phyloP scores from a whole-genome alignment of 306 rosid species.

The Prosopis cineraria region DNA sequence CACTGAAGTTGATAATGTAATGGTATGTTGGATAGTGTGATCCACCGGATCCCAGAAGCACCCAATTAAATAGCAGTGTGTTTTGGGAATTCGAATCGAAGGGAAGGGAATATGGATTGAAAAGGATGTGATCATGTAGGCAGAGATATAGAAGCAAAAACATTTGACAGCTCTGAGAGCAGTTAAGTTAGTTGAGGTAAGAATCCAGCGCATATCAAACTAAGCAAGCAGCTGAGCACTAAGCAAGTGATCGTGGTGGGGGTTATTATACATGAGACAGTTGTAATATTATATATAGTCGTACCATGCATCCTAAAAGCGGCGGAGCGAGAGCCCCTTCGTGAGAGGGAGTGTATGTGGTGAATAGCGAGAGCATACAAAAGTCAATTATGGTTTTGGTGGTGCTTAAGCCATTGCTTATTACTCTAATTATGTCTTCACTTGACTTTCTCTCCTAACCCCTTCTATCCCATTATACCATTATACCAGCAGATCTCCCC shows the following conservation, averaged over 20 bases:
- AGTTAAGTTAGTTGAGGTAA: not conserved
- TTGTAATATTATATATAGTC: not conserved
- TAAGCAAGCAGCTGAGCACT: not conserved
- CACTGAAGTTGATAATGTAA: not conserved
- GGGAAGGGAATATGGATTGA: not conserved
- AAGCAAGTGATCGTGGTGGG: not conserved
- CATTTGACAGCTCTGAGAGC: not conserved
- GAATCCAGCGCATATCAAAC: not conserved
- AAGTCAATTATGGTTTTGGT: slow-evolving; percentile 35
- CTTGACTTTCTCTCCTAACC: slow-evolving; percentile 39
- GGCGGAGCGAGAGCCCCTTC: not conserved
- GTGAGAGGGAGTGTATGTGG: slow-evolving; percentile 1
- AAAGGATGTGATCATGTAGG: not conserved
- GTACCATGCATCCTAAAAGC: not conserved
- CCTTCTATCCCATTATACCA: not conserved
- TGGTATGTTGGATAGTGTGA: not conserved
- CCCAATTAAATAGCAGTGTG: not conserved
- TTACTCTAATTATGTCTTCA: slow-evolving; percentile 41
- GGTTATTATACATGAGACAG: not conserved
- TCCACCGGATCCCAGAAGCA: not conserved
- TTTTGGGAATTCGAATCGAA: not conserved
- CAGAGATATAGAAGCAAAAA: not conserved
- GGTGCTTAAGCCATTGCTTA: slow-evolving; percentile 47
- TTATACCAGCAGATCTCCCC: not conserved
- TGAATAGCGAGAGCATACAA: slow-evolving; percentile 34